Evolutionary conservation across 148 eudicot genomes (phyloP).

Genomic region (Selenicereus undatus): DNA sequence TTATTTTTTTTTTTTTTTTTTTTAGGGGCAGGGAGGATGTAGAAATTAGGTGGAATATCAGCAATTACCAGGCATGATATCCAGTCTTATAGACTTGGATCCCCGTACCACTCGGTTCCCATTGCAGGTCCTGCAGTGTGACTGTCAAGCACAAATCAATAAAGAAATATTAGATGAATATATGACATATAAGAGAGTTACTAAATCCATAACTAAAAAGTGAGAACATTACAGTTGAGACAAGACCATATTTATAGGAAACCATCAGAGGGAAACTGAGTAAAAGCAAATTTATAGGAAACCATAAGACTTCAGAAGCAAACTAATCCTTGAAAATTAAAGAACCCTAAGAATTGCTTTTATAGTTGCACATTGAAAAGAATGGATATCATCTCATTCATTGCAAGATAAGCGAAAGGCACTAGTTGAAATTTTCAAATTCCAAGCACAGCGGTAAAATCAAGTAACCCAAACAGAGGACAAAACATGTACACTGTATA

Average conservation of each 20-base stretch:
- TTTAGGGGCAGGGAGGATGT: neutral
- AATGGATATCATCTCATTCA: neutral
- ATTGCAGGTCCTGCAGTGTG: conserved; percentile 35
- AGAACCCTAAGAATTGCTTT: too few species aligned
- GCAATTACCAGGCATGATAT: conserved; percentile 37
- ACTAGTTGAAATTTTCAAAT: too few species aligned
- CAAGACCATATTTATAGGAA: too few species aligned
- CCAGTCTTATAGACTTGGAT: conserved; percentile 37
- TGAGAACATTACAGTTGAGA: too few species aligned
- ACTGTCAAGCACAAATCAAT: conserved; percentile 25
- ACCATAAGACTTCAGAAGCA: neutral
- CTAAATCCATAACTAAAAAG: neutral
- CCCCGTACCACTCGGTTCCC: conserved; percentile 41
- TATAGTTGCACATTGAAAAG: neutral
- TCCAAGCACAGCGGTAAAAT: too few species aligned
- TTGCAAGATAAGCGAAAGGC: neutral
- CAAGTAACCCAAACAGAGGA: neutral
- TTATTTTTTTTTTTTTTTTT: neutral
- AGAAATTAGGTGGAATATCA: neutral
- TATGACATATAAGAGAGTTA: neutral
- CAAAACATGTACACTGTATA: too few species aligned
- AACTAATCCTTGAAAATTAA: neutral
- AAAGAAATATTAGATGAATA: neutral
- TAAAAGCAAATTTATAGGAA: neutral
- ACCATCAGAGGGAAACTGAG: too few species aligned